Conservation (phyloP, 2,329 filamentous ascomycete genomes). For the Paecilomyces variotii region DNA sequence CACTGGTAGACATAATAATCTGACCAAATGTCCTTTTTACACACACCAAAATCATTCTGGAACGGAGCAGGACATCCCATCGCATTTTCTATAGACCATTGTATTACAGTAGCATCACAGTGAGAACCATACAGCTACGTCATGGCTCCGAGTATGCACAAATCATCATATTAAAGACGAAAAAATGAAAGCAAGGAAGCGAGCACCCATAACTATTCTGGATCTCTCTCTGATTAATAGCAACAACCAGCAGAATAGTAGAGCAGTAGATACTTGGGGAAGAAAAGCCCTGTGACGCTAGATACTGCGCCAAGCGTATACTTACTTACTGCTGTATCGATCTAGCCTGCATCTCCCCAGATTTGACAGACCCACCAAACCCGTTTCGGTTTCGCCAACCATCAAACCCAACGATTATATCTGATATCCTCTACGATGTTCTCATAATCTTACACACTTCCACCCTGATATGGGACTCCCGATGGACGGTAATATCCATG, state of each 20-base stretch:
- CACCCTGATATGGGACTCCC: constrained; percentile 41
- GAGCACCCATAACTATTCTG: no score
- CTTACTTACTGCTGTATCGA: neutral
- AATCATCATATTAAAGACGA: neutral
- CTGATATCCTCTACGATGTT: constrained; percentile 5
- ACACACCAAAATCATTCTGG: neutral
- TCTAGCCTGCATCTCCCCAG: constrained; percentile 1
- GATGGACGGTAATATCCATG: constrained; percentile 59
- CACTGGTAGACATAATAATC: neutral
- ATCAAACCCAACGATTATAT: neutral
- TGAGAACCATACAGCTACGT: neutral
- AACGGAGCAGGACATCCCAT: neutral
- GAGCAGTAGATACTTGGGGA: neutral
- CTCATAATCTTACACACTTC: constrained; percentile 6
- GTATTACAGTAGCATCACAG: neutral
- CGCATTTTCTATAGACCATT: neutral
- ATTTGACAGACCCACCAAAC: neutral
- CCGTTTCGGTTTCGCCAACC: constrained; percentile 4
- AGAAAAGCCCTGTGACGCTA: neutral
- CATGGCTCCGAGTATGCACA: neutral
- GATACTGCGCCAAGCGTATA: neutral
- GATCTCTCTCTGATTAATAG: neutral
- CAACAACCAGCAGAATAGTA: neutral
- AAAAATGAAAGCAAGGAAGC: neutral
- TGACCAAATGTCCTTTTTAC: neutral